Evolutionary conservation across 2,329 filamentous ascomycete genomes (phyloP).

Genomic region (Ceratocystis cacaofunesta): DNA sequence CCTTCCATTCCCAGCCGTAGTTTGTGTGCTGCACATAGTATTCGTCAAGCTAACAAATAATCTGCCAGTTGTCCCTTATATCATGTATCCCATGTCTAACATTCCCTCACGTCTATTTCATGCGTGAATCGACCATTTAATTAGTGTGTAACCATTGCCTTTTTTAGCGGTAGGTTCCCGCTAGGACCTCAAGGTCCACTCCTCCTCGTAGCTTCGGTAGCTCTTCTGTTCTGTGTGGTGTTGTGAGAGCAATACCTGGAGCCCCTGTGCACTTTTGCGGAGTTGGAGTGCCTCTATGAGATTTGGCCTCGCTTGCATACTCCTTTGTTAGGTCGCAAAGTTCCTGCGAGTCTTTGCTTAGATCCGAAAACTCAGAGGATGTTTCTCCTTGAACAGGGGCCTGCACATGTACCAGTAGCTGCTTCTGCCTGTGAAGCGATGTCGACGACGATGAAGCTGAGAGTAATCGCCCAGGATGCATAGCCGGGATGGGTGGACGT

Average conservation of each 20-base stretch:
- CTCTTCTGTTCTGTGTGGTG: not conserved
- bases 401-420: not conserved
- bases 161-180: constrained; percentile 10
- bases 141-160: not conserved
- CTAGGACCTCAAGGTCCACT: constrained; percentile 9
- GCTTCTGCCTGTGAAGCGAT: not conserved
- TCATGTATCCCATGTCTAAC: not conserved
- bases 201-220: constrained; percentile 3
- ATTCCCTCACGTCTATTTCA: not conserved
- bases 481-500: constrained; percentile 11
- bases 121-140: not conserved
- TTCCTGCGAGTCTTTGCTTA: not conserved
- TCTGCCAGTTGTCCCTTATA: too few species aligned
- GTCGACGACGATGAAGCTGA: constrained; percentile 5
- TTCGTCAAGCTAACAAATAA: too few species aligned
- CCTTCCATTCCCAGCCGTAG: not conserved
- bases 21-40: not conserved
- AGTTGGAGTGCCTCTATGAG: not conserved
- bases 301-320: not conserved
- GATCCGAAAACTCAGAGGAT: not conserved
- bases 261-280: not conserved
- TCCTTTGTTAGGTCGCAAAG: not conserved
- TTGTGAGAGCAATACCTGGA: not conserved
- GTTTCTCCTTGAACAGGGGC: not conserved
- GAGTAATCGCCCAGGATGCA: constrained; percentile 14